Evolutionary conservation across 257 asterid species (phyloP), one percentile per base, ranked within the genome.

Genomic region (Nicotiana otophora): DNA sequence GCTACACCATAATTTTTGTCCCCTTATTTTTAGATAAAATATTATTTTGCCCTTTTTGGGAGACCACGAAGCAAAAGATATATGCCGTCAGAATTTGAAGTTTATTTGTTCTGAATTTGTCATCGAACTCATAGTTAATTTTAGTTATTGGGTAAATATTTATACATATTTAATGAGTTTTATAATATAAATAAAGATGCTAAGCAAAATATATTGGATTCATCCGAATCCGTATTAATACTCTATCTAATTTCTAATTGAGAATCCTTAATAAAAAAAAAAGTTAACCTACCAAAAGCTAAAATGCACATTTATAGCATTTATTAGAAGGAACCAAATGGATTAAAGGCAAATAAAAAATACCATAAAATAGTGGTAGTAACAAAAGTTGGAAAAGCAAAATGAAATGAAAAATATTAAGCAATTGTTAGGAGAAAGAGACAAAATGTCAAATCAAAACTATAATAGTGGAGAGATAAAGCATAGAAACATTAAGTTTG

Each of bases 401-500:
- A 48, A 74, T 26, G 10, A 74, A 26, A 74, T 74, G 63, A 51
- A 33, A 51, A 15, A 74, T 26, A 46, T 26, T 48, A 48, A 20
- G 5, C 26, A 48, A 26, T 75, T 8, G 80, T 28, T 51, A 75
- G 80, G 46, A 75, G 46, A 51, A 75, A 60, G 3, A 26, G 63
- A 75, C 64, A 75, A 75, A 75, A 51, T 75, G 80, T 75, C 46
- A 51, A 75, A 75, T 75, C 46, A 75, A 75, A 75, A 26, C 10
- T 15, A 26, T 48, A 75, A 75, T 51, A 51, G 80, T 51, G 17
- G 63, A 75, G 46, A 75, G 42, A 26, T 51, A 74, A 74, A 74
- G 20, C 20, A 48, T 74, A 39, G 80, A 51, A 75, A 75, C 80
- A 51, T 51, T 15, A 75, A 26, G 16, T 75, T 75, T 75, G 80